Evolutionary conservation across 345 rosid genomes (phyloP).

Genomic region (rapeseed (Brassica napus)): Da-Ae NC_063445.1:30830501-30831000

Average conservation of each 20-base stretch:
- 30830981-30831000: constrained; percentile 41
- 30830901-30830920: constrained; percentile 27
- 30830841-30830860: neutral
- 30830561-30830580: neutral
- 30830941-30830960: constrained; percentile 1
- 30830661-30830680: constrained; percentile 25
- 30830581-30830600: constrained; percentile 5
- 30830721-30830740: constrained; percentile 21
- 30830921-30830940: constrained; percentile 13
- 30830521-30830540: neutral
- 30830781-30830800: constrained; percentile 22
- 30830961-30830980: neutral
- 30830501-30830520: neutral
- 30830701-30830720: constrained; percentile 27
- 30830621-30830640: constrained; percentile 38
- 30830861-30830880: neutral
- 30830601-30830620: constrained; percentile 23
- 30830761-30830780: constrained; percentile 14
- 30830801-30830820: constrained; percentile 23
- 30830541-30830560: neutral
- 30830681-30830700: constrained; percentile 17
- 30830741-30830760: constrained; percentile 21
- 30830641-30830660: constrained; percentile 41
- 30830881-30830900: constrained; percentile 32
- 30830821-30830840: constrained; percentile 20